phyloP scores from a whole-genome alignment of 192 early-diverging fungal genomes.

The Coemansia sp. region DNA sequence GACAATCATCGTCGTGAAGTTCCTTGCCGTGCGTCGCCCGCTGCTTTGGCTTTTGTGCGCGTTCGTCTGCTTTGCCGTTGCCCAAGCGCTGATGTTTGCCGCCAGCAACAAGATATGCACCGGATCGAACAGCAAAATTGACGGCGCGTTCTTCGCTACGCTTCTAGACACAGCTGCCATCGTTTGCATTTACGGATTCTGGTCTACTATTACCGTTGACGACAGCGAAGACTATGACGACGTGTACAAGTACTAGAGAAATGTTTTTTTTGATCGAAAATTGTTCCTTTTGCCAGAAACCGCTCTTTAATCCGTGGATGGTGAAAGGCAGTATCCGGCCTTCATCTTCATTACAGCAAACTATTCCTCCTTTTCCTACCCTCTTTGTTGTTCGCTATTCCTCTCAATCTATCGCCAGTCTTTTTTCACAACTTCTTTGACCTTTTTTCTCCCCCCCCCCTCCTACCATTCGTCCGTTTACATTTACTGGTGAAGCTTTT shows the following conservation, averaged over 20 bases:
- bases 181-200: slow-evolving; percentile 57
- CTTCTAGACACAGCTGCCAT: slow-evolving; percentile 54
- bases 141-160: slow-evolving; percentile 60
- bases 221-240: slow-evolving; percentile 47
- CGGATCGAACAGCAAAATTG: slow-evolving; percentile 46
- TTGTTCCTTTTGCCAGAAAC: neutral
- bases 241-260: slow-evolving; percentile 49
- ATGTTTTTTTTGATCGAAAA: neutral
- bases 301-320: neutral
- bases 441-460: neutral
- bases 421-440: too few relatives aligned
- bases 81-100: slow-evolving; percentile 52
- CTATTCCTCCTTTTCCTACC: neutral
- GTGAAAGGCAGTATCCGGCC: neutral
- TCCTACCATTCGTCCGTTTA: neutral
- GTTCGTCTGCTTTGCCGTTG: slow-evolving; percentile 48
- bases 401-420: too few relatives aligned
- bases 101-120: slow-evolving; percentile 58
- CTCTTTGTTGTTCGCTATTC: neutral
- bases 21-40: slow-evolving; percentile 50
- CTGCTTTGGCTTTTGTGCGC: slow-evolving; percentile 47
- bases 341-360: neutral
- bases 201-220: slow-evolving; percentile 61
- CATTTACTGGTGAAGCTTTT: neutral
- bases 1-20: slow-evolving; percentile 47